phyloP scores from a whole-genome alignment of 805 yeast genomes.

The Cyberlindnera suaveolens region DNA sequence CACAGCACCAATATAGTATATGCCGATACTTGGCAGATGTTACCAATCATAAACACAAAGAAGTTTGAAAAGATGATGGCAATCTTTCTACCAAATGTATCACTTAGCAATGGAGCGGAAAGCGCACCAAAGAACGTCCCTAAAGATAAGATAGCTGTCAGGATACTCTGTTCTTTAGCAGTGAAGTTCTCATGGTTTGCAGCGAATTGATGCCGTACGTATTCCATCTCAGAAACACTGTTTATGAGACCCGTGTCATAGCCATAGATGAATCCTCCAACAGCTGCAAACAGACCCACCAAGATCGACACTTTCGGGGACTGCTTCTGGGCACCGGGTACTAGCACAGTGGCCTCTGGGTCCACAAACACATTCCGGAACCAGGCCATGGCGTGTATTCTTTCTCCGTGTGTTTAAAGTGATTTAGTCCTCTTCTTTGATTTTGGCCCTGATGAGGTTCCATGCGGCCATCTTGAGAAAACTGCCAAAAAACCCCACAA shows the following conservation, averaged over 20 bases:
- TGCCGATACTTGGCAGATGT: constrained; percentile 59
- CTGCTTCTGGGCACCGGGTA: constrained; percentile 29
- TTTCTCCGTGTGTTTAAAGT: background rate
- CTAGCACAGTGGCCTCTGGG: constrained; percentile 6
- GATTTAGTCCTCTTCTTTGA: background rate
- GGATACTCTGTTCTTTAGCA: constrained; percentile 58
- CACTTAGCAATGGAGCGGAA: constrained; percentile 56
- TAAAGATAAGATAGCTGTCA: constrained; percentile 72
- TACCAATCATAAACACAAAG: constrained; percentile 65
- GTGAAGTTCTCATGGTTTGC: constrained; percentile 40
- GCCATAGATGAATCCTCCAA: constrained; percentile 89
- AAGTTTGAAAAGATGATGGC: constrained; percentile 58
- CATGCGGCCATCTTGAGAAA: background rate
- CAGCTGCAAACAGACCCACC: constrained; percentile 78
- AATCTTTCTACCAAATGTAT: constrained; percentile 63
- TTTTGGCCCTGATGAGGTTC: background rate
- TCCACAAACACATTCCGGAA: constrained; percentile 17
- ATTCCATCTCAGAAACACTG: constrained; percentile 70
- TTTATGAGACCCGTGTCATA: constrained; percentile 87
- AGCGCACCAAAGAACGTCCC: constrained; percentile 75
- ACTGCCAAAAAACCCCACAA: too few species aligned
- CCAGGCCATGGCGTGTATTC: constrained; percentile 5
- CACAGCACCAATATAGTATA: constrained; percentile 46
- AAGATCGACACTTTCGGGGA: constrained; percentile 59
- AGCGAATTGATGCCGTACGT: constrained; percentile 54